phyloP scores from a whole-genome alignment of 139 green algal species.

The Haematococcus lacustris region DNA sequence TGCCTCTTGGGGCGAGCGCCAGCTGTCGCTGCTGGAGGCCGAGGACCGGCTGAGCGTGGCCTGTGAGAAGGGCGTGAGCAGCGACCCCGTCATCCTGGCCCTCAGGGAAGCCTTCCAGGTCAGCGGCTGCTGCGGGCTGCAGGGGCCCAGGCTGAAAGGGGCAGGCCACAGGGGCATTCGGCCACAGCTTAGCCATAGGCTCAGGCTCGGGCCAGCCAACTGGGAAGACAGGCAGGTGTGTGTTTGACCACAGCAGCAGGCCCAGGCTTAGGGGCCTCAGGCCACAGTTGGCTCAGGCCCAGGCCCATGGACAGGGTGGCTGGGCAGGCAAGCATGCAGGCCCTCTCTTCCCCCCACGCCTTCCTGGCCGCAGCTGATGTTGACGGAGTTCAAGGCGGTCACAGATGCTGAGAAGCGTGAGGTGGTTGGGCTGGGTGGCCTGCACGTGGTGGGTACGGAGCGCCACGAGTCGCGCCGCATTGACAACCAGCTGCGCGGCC shows the following conservation, averaged over 20 bases:
- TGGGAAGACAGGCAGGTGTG: too few species aligned
- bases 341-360: too few species aligned
- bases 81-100: slow-evolving; percentile 59
- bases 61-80: slow-evolving; percentile 83
- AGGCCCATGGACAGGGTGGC: too few species aligned
- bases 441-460: slow-evolving; percentile 96
- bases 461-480: slow-evolving; percentile 92
- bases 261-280: too few species aligned
- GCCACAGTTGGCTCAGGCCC: too few species aligned
- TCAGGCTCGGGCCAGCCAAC: too few species aligned
- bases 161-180: too few species aligned
- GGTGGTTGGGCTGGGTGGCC: slow-evolving; percentile 70
- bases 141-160: too few species aligned
- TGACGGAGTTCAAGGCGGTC: slow-evolving; percentile 77
- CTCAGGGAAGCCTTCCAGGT: slow-evolving; percentile 59
- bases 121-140: too few species aligned
- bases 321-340: too few species aligned
- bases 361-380: slow-evolving; percentile 61
- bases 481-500: slow-evolving; percentile 94
- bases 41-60: slow-evolving; percentile 88
- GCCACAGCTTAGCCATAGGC: too few species aligned
- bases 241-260: too few species aligned
- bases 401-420: slow-evolving; percentile 83
- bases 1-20: slow-evolving; percentile 46
- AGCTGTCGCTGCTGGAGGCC: slow-evolving; percentile 72